Evolutionary conservation across 2,329 filamentous ascomycete species (phyloP).

Genomic region (Diplodia mutila): DNA sequence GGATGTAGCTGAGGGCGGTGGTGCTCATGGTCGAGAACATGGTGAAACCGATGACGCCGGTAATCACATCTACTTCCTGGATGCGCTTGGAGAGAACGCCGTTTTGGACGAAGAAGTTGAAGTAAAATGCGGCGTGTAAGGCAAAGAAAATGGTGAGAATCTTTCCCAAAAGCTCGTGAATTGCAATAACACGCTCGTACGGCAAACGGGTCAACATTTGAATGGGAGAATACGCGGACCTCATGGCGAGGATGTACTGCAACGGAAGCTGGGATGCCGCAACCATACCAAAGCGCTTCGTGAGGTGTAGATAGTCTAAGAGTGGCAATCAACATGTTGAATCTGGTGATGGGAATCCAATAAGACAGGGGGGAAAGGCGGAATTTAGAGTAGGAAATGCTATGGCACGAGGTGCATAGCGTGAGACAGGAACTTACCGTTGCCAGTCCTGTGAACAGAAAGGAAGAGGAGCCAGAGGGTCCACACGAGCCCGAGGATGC

Average conservation of each 20-base stretch:
- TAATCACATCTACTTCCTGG: slow-evolving; percentile 60
- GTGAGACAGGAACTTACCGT: slow-evolving; percentile 51
- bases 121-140: slow-evolving; percentile 59
- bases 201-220: slow-evolving; percentile 57
- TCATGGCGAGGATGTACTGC: slow-evolving; percentile 61
- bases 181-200: slow-evolving; percentile 49
- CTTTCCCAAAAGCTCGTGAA: slow-evolving; percentile 64
- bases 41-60: slow-evolving; percentile 55
- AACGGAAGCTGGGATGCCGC: slow-evolving; percentile 62
- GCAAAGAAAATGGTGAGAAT: slow-evolving; percentile 56
- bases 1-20: slow-evolving; percentile 53
- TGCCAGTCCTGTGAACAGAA: slow-evolving; percentile 55
- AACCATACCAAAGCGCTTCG: slow-evolving; percentile 64
- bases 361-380: background rate
- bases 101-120: slow-evolving; percentile 60
- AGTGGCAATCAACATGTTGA: slow-evolving; percentile 5
- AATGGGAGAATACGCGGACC: slow-evolving; percentile 55
- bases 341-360: background rate
- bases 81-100: slow-evolving; percentile 58
- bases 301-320: slow-evolving; percentile 65
- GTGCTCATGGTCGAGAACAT: slow-evolving; percentile 52
- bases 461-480: slow-evolving; percentile 57
- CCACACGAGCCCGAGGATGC: slow-evolving; percentile 55
- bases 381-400: background rate
- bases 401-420: background rate